A percentile compares a stretch with the other conserved stretches of the same genome.
phyloP scores from a whole-genome alignment of 306 rosid genomes.

The Betula pendula region DNA sequence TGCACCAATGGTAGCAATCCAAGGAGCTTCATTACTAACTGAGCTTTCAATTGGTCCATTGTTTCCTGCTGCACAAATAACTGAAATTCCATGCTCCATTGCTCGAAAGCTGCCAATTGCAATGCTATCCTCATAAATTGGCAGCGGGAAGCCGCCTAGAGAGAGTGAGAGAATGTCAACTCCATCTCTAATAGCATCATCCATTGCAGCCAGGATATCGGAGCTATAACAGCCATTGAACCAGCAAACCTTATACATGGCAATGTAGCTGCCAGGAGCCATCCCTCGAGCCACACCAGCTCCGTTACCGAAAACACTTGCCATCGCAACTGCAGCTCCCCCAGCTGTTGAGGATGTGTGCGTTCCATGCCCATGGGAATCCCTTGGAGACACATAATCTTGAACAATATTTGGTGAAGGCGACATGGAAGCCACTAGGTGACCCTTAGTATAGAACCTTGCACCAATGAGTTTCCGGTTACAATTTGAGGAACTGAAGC shows the following conservation, averaged over 20 bases:
- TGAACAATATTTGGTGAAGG: constrained; percentile 36
- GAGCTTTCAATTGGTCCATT: constrained; percentile 78
- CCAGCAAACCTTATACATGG: constrained; percentile 93
- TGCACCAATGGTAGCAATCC: constrained; percentile 87
- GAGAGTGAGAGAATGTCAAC: constrained; percentile 87
- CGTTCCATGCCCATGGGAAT: constrained; percentile 86
- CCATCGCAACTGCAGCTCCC: constrained; percentile 60
- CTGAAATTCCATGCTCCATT: constrained; percentile 78
- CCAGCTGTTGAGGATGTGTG: constrained; percentile 87
- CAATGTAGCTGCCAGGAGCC: constrained; percentile 87
- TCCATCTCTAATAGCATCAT: constrained; percentile 75
- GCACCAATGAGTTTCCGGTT: constrained; percentile 89
- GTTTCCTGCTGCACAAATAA: constrained; percentile 87
- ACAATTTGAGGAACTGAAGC: constrained; percentile 68
- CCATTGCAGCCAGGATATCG: constrained; percentile 87
- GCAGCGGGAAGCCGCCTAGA: constrained; percentile 78
- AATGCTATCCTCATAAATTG: constrained; percentile 72
- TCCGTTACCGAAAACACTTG: constrained; percentile 71
- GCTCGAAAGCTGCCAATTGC: constrained; percentile 92
- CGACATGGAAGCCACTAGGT: constrained; percentile 47
- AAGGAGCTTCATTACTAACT: constrained; percentile 92
- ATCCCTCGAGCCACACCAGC: constrained; percentile 83
- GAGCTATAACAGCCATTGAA: constrained; percentile 85
- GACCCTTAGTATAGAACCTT: constrained; percentile 80
- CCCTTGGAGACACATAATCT: constrained; percentile 81